phyloP scores from a whole-genome alignment of 73 alveolate genomes.

The Blepharisma stoltei region DNA sequence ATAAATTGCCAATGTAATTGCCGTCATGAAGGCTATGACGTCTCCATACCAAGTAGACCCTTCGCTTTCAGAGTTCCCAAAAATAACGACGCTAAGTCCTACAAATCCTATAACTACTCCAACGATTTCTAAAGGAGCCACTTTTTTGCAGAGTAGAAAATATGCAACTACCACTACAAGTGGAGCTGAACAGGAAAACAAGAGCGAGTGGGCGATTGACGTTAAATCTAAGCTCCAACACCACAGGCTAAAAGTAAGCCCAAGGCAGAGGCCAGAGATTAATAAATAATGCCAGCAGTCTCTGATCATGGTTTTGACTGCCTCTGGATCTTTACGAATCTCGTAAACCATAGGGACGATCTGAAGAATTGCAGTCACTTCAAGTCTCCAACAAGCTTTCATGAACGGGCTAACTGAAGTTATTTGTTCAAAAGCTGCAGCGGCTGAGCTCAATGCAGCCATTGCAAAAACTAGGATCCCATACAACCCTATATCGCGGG shows the following conservation, averaged over 20 bases:
- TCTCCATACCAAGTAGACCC: slow-evolving; percentile 5
- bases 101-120: slow-evolving; percentile 20
- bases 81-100: background rate
- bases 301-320: background rate
- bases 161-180: background rate
- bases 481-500: too few species aligned
- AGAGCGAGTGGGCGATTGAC: slow-evolving; percentile 10
- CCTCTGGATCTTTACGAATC: background rate
- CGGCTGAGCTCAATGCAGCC: background rate
- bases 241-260: background rate
- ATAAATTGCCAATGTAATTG: background rate
- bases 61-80: background rate
- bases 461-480: too few species aligned
- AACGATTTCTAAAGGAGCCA: background rate
- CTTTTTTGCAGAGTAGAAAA: background rate
- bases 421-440: slow-evolving; percentile 11
- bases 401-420: background rate
- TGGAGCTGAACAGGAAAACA: slow-evolving; percentile 16
- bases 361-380: background rate
- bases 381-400: slow-evolving; percentile 20
- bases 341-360: background rate
- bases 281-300: background rate
- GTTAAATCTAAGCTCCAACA: background rate
- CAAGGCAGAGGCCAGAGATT: background rate
- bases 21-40: background rate